A percentile compares a stretch with the other conserved stretches of the same genome.
phyloP scores from a whole-genome alignment of 2,329 filamentous ascomycete species.

The Emergomyces orientalis region DNA sequence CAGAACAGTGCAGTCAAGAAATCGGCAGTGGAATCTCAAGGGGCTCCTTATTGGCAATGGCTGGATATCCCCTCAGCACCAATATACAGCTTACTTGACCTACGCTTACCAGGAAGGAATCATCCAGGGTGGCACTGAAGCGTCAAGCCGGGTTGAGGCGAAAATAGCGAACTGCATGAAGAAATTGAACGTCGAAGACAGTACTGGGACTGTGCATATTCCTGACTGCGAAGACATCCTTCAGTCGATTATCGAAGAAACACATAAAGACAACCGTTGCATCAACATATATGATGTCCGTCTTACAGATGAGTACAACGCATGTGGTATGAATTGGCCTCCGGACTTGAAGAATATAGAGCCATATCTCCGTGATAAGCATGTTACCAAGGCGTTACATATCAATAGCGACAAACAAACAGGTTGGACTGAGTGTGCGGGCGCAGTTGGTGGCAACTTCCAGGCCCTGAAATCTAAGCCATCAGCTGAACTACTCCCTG shows the following conservation, averaged over 20 bases:
- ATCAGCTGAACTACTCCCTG: conserved; percentile 64
- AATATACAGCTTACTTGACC: conserved; percentile 78
- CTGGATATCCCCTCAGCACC: conserved; percentile 85
- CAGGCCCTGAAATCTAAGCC: conserved; percentile 60
- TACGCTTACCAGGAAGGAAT: conserved; percentile 71
- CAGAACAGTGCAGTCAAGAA: conserved; percentile 26
- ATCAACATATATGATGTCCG: conserved; percentile 97
- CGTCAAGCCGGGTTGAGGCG: conserved; percentile 56
- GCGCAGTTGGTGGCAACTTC: conserved; percentile 66
- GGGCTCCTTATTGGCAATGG: conserved; percentile 93
- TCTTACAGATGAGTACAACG: conserved; percentile 66
- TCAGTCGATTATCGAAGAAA: conserved; percentile 60
- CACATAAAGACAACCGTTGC: conserved; percentile 52
- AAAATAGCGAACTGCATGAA: conserved; percentile 60
- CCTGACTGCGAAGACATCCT: conserved; percentile 67
- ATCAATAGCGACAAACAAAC: conserved; percentile 71
- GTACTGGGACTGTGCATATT: conserved; percentile 56
- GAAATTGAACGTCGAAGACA: conserved; percentile 50
- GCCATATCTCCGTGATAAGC: conserved; percentile 73
- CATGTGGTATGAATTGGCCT: conserved; percentile 97
- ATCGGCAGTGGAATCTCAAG: conserved; percentile 62
- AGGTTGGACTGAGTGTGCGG: conserved; percentile 86
- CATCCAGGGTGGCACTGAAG: conserved; percentile 56
- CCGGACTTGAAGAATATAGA: conserved; percentile 69
- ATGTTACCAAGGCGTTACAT: conserved; percentile 72